Evolutionary conservation across 768 basidiomycete species (phyloP), one percentile per base, ranked within the genome.

Genomic region (Saitozyma podzolica): DNA sequence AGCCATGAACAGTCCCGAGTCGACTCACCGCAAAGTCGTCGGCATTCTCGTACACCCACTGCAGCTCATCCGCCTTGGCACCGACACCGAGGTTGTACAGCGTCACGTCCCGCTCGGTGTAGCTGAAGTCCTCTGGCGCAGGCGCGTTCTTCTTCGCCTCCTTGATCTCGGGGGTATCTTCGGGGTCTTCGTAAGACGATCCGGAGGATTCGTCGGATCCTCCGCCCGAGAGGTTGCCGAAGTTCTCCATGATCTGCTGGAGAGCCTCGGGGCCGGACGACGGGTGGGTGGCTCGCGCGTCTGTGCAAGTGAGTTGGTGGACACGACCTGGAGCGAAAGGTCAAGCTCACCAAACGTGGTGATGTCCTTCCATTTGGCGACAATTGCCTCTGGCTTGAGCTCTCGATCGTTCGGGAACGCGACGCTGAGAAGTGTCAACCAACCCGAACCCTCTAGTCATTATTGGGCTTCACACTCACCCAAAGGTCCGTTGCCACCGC

Each of bases 31-130:
- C 56, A 80, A 99, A 99, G 13, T 87, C 84, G 51, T 93, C 91
- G 75, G 92, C 84, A 48, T 88, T 87, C 81, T 99, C 96, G 70
- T 86, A 98, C 10, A 88, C 87, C 89, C 91, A 92, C 66, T 92
- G 86, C 7, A 97, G 84, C 61, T 99, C 93, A 71, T 89, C 86
- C 81, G 89, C 93, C 0, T 89, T 94, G 20, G 94, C 96, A 10
- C 96, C 96, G 61, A 98, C 81, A 43, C 95, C 94, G 42, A 98
- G 83, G 80, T 97, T 97, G 82, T 98, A 99, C 9, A 98, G 82
- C 66, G 96, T 89, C 43, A 97, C 86, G 75, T 98, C 93, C 39
- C 90, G 85, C 82, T 96, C 92, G 8, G 88, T 87, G 80, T 90
- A 99, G 19, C 78, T 83, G 80, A 86, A 94, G 48, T 86, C 85